Base-by-base conservation (phyloP, 2,329 filamentous ascomycete genomes). In the Fusarium agapanthi region DNA sequence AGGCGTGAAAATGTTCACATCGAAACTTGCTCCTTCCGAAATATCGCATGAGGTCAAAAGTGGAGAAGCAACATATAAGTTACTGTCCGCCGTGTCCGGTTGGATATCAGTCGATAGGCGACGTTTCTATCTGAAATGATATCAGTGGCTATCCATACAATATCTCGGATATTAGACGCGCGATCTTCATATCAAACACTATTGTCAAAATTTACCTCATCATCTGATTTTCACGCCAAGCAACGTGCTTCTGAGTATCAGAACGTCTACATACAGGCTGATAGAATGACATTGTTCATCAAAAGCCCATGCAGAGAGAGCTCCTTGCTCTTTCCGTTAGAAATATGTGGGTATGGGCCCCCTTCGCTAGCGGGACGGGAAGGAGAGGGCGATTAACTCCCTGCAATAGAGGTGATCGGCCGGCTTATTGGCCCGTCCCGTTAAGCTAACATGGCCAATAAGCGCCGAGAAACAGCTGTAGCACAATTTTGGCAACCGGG, bases 391-490 rank as follows among this genome's bases (percentile, higher is more conserved):
- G 79, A 81, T 80, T 79, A 79, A 73, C 78, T 75, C 80, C 81
- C 74, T 82, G 81, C 69, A 69, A 65, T 41, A 65, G 61, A 73
- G 69, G 80, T 83, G 81, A 82, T 81, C 73, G 71, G 58, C 63
- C 66, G 67, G 70, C 72, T 78, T 72, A 82, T 82, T 82, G 81
- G 81, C 67, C 71, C 63, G 57, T 68, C 56, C 69, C 67, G 67
- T 51, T 61, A 12, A 76, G 68, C 61, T 74, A 63, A 61, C 59
- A 43, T 71, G 72, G 61, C 84, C 83, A 85, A 85, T 85, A 75
- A 62, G 67, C 74, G 61, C 70, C 76, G 67, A 75, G 79, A 77
- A 74, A 72, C 69, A 76, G 62, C 53, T 80, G 73, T 74, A 79
- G 76, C 76, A 78, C 69, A 74, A 60, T 65, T 72, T 61, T 54